Evolutionary conservation across 768 basidiomycete genomes (phyloP).

Genomic region (Tulasnella calospora): DNA sequence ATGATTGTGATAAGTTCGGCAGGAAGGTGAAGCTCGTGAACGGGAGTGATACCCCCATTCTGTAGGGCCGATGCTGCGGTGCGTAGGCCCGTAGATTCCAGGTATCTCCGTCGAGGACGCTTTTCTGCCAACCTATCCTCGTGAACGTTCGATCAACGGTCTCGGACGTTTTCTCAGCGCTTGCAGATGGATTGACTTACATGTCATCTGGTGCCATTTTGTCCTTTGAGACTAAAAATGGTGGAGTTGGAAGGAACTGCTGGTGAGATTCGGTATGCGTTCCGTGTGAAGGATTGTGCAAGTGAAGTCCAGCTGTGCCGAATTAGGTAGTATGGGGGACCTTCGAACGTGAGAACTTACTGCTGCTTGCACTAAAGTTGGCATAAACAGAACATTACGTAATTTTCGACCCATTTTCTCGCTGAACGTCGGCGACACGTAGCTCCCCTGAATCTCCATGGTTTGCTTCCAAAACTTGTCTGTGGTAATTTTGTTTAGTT

Average conservation of each 20-base stretch:
- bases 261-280: not conserved
- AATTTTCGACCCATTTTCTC: too few species aligned
- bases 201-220: not conserved
- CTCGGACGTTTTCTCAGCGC: not conserved
- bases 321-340: not conserved
- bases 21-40: not conserved
- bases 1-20: not conserved
- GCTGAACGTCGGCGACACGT: too few species aligned
- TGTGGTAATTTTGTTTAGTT: too few species aligned
- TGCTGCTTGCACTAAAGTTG: too few species aligned
- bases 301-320: not conserved
- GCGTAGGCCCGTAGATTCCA: not conserved
- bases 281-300: too few species aligned
- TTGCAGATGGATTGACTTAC: not conserved
- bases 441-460: too few species aligned
- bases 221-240: not conserved
- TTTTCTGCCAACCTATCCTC: not conserved
- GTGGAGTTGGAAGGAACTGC: too few species aligned
- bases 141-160: not conserved
- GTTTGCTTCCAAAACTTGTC: too few species aligned
- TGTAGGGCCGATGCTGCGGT: not conserved
- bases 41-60: not conserved
- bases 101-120: not conserved
- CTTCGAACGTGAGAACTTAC: not conserved
- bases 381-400: too few species aligned